Base-by-base conservation (phyloP, 2,329 filamentous ascomycete species). In the Pseudogymnoascus sp. region DNA sequence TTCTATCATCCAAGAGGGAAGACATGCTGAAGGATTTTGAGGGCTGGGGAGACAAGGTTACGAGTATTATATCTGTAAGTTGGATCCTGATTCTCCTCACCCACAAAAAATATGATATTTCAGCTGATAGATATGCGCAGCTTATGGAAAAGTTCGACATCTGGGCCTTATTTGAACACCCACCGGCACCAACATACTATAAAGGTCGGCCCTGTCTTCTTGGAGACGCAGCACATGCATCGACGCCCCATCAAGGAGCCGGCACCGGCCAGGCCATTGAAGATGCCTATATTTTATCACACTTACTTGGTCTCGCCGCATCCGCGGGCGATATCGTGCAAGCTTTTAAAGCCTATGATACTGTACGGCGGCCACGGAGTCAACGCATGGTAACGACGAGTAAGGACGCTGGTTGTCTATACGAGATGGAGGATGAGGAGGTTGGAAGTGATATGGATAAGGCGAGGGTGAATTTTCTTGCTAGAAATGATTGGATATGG, bases 161-260 rank as follows among this genome's bases (percentile, higher is more conserved):
- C 12, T 80, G 78, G 78, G 77, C 75, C 1, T 63, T 80, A 0
- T 80, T 79, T 66, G 72, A 81, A 57, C 75, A 79, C 61, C 72
- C 69, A 9, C 75, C 74, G 7, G 75, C 78, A 6, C 69, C 69
- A 22, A 68, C 65, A 9, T 81, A 76, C 43, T 74, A 73, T 65
- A 73, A 74, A 22, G 74, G 74, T 6, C 72, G 77, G 0, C 66
- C 80, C 22, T 77, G 75, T 37, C 74, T 87, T 2, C 70, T 83
- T 0, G 85, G 84, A 12, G 84, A 88, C 66, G 83, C 84, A 0
- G 85, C 84, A 0, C 84, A 87, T 67, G 83, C 83, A 0, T 81
- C 81, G 38, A 81, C 82, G 0, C 84, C 84, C 0, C 80, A 83
- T 38, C 80, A 84, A 28, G 84, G 83, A 0, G 78, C 83, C 1